phyloP scores from a whole-genome alignment of 768 basidiomycete species.

The Panus rudis region DNA sequence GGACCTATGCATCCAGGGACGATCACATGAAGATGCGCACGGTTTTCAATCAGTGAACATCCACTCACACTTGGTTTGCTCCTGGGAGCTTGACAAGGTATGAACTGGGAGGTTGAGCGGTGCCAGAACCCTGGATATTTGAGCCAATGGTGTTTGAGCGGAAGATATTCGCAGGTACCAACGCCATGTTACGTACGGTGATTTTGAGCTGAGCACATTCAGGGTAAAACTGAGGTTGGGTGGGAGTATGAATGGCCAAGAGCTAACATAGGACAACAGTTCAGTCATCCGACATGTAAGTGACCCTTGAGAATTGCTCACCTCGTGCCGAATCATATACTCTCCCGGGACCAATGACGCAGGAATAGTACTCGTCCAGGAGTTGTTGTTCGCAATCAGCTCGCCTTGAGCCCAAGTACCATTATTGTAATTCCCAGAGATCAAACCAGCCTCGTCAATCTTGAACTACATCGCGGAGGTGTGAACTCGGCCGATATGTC shows the following conservation, averaged over 20 bases:
- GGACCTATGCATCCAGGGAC: conserved; percentile 17
- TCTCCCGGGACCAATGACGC: conserved; percentile 10
- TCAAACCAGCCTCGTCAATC: conserved; percentile 28
- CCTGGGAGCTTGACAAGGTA: conserved; percentile 20
- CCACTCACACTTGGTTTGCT: conserved; percentile 11
- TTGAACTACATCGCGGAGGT: conserved; percentile 24
- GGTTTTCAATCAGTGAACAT: not conserved
- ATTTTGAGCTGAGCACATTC: conserved; percentile 25
- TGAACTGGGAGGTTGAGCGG: conserved; percentile 10
- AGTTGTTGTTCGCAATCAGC: conserved; percentile 28
- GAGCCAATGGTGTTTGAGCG: no score
- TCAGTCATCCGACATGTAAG: conserved; percentile 10
- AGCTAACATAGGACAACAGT: not conserved
- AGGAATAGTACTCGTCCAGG: conserved; percentile 21
- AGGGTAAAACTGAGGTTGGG: conserved; percentile 30
- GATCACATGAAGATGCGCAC: not conserved
- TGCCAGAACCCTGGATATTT: conserved; percentile 15
- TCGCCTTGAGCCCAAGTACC: conserved; percentile 31
- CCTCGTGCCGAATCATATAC: conserved; percentile 15
- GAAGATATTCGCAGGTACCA: no score
- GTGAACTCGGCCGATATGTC: not conserved
- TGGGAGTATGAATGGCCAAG: not conserved
- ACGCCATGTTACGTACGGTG: no score
- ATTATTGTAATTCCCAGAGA: conserved; percentile 21
- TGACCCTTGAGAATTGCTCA: conserved; percentile 10